Conservation (phyloP, 345 rosid species). For the Acer saccharum region DNA sequence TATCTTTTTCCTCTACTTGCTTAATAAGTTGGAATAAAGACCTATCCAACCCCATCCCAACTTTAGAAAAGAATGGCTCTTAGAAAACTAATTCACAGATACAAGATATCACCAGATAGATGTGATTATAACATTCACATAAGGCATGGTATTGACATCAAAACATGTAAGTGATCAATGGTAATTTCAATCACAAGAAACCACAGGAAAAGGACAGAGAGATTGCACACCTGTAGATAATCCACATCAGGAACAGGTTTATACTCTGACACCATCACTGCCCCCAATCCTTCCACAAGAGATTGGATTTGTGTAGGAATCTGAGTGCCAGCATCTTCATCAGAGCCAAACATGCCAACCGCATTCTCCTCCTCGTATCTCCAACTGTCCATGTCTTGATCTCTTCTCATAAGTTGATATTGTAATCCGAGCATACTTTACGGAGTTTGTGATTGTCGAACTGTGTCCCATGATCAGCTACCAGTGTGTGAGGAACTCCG, state of each 20-base stretch:
- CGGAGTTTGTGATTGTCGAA: too few relatives aligned
- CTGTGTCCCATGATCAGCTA: too few relatives aligned
- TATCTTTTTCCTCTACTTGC: background rate
- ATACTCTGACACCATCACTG: conserved; percentile 61
- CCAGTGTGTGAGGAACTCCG: too few relatives aligned
- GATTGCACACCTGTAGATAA: conserved; percentile 72
- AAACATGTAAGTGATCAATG: background rate
- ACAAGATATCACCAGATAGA: background rate
- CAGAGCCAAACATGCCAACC: conserved; percentile 51
- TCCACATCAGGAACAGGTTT: conserved; percentile 83
- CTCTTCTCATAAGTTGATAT: too few relatives aligned
- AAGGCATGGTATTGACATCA: background rate
- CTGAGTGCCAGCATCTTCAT: conserved; percentile 59
- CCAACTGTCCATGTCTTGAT: too few relatives aligned
- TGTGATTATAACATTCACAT: background rate
- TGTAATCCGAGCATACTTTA: too few relatives aligned
- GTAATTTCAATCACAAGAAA: background rate
- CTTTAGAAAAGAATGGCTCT: background rate
- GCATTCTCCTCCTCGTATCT: conserved; percentile 45
- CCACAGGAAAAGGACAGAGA: conserved; percentile 3
- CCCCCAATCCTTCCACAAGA: conserved; percentile 76
- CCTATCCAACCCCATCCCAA: background rate
- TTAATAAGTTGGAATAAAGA: background rate
- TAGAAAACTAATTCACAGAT: background rate
- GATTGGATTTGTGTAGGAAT: conserved; percentile 81